Evolutionary conservation across 1,139 yeast species (phyloP).

Genomic region (Scheffersomyces quercinus): DNA sequence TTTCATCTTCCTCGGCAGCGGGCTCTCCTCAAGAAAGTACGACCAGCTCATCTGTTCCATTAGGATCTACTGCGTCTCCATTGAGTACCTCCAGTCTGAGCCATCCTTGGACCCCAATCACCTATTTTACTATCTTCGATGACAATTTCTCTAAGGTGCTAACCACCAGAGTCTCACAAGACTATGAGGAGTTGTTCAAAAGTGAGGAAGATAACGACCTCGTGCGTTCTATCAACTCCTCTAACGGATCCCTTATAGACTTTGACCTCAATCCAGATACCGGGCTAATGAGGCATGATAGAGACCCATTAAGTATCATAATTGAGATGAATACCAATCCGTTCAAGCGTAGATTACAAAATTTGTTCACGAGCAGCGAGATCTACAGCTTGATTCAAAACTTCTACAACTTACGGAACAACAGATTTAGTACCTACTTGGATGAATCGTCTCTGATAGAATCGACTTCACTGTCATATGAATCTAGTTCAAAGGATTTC

Average conservation of each 20-base stretch:
- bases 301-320: slow-evolving; percentile 10
- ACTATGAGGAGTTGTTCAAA: slow-evolving; percentile 8
- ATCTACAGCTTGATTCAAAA: slow-evolving; percentile 4
- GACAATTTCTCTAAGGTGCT: slow-evolving; percentile 2
- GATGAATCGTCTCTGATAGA: not conserved
- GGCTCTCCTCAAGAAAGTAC: not conserved
- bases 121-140: slow-evolving; percentile 5
- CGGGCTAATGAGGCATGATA: slow-evolving; percentile 10
- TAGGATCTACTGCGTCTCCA: not conserved
- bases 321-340: slow-evolving; percentile 4
- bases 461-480: no score
- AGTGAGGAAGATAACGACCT: no score
- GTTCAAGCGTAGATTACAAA: slow-evolving; percentile 4
- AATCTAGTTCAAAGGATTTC: no score
- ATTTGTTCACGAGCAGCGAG: slow-evolving; percentile 5
- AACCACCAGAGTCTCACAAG: slow-evolving; percentile 1
- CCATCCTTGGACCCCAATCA: not conserved
- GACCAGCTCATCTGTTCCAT: not conserved
- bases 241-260: not conserved
- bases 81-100: not conserved
- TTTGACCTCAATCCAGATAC: slow-evolving; percentile 5
- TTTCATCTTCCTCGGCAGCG: not conserved
- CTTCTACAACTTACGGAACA: slow-evolving; percentile 5
- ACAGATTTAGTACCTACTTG: not conserved
- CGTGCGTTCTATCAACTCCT: not conserved